phyloP scores from a whole-genome alignment of 129 eudicot species.

The Arctium lappa region DNA sequence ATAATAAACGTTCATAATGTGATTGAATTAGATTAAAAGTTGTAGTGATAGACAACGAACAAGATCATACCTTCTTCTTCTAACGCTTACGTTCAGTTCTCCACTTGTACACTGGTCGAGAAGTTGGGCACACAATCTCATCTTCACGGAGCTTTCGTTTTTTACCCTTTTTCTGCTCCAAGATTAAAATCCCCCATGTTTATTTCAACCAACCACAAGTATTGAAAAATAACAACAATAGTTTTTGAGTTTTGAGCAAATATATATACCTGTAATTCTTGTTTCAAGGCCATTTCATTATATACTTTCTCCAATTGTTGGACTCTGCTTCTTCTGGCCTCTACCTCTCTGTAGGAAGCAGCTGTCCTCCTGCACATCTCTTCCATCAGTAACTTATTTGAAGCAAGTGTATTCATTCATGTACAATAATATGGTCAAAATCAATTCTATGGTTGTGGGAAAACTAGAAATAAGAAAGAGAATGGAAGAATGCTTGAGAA shows the following conservation, averaged over 20 bases:
- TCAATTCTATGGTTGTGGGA: not conserved
- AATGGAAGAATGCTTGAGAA: not conserved
- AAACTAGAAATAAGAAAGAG: not conserved
- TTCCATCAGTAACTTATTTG: not conserved
- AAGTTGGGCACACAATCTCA: conserved; percentile 63
- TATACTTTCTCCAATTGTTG: conserved; percentile 61
- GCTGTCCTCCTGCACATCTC: conserved; percentile 44
- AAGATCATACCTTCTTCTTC: conserved; percentile 13
- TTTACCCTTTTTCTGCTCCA: conserved; percentile 69
- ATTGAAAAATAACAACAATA: not conserved
- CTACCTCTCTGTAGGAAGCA: conserved; percentile 71
- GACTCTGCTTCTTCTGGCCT: conserved; percentile 60
- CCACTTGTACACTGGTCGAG: conserved; percentile 80
- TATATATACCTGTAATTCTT: conserved; percentile 64
- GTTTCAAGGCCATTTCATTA: conserved; percentile 75
- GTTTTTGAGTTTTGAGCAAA: not conserved
- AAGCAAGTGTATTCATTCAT: no score
- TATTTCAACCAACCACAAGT: not conserved
- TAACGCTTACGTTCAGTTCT: conserved; percentile 70
- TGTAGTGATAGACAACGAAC: not conserved
- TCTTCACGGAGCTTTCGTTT: conserved; percentile 85
- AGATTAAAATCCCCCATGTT: not conserved
- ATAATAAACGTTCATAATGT: not conserved
- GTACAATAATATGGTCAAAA: not conserved
- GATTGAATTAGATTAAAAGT: not conserved